A percentile compares a stretch with the other conserved stretches of the same genome.
Evolutionary conservation across 768 basidiomycete species (phyloP).

Genomic region (Dioszegia hungarica): DNA sequence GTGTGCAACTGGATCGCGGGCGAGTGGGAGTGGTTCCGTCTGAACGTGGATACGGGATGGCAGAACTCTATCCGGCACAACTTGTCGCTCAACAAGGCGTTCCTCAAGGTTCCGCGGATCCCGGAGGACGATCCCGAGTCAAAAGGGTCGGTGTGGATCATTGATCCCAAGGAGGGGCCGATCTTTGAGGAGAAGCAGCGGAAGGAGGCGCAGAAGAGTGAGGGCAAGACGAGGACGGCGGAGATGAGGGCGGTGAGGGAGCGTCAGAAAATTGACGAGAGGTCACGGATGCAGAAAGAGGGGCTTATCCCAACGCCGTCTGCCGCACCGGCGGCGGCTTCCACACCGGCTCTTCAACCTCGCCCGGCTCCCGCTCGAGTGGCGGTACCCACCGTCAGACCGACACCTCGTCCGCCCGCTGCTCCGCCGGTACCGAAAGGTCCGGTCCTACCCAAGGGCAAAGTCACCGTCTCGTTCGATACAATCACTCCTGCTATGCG

Average conservation of each 20-base stretch:
- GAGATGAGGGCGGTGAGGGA: slow-evolving; percentile 30
- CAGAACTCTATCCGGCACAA: slow-evolving; percentile 96
- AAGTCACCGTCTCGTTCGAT: slow-evolving; percentile 35
- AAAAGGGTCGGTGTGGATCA: slow-evolving; percentile 89
- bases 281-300: slow-evolving; percentile 20
- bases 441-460: slow-evolving; percentile 24
- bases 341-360: too few relatives aligned
- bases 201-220: slow-evolving; percentile 31
- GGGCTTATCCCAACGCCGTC: not conserved
- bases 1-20: slow-evolving; percentile 88
- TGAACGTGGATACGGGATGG: slow-evolving; percentile 78
- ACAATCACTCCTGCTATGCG: slow-evolving; percentile 36
- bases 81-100: slow-evolving; percentile 84
- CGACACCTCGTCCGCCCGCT: slow-evolving; percentile 6
- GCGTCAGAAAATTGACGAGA: slow-evolving; percentile 26
- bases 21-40: slow-evolving; percentile 83
- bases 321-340: slow-evolving; percentile 6
- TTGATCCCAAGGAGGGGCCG: slow-evolving; percentile 60
- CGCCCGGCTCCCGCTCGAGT: too few relatives aligned
- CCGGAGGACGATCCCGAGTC: slow-evolving; percentile 63
- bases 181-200: slow-evolving; percentile 48
- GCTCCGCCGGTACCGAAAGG: slow-evolving; percentile 11
- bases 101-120: slow-evolving; percentile 81
- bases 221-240: slow-evolving; percentile 33
- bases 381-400: not conserved